A percentile compares a stretch with the other conserved stretches of the same genome.
Evolutionary conservation across 2,329 filamentous ascomycete genomes (phyloP).

Genomic region (Scedosporium apiospermum): DNA sequence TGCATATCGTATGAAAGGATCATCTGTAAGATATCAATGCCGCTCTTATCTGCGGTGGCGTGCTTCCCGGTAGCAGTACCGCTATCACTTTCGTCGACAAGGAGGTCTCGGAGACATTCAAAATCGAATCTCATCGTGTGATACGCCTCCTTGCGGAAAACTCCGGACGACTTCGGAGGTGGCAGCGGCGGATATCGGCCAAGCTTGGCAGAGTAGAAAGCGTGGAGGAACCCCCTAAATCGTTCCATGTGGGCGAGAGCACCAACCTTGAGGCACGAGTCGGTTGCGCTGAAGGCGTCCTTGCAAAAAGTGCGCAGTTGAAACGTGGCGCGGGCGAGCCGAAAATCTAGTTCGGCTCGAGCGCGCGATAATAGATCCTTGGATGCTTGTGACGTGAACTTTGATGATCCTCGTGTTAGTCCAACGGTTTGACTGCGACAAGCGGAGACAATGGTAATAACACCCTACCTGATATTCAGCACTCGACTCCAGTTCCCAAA

Average conservation of each 20-base stretch:
- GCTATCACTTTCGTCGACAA: constrained; percentile 49
- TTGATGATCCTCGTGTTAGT: not conserved
- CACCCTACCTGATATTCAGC: constrained; percentile 52
- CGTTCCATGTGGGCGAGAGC: constrained; percentile 60
- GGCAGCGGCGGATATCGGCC: constrained; percentile 61
- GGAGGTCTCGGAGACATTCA: constrained; percentile 57
- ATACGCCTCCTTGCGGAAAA: constrained; percentile 41
- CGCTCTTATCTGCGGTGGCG: constrained; percentile 41
- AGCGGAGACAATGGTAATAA: not conserved
- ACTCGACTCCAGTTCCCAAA: constrained; percentile 44
- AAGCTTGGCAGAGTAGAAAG: constrained; percentile 56
- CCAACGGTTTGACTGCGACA: not conserved
- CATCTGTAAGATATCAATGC: constrained; percentile 61
- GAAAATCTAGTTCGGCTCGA: constrained; percentile 54
- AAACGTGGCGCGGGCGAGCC: constrained; percentile 45
- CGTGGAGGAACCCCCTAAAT: constrained; percentile 60
- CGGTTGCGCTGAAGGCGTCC: constrained; percentile 56
- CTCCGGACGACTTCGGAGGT: constrained; percentile 26
- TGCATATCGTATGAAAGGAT: constrained; percentile 56
- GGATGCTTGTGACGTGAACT: constrained; percentile 36
- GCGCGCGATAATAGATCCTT: constrained; percentile 56
- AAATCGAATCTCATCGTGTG: constrained; percentile 60
- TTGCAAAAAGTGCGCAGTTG: constrained; percentile 60
- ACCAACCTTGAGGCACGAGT: constrained; percentile 53
- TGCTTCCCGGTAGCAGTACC: not conserved